Evolutionary conservation across 371 early-diverging fungal genomes (phyloP), one percentile per base, ranked within the genome.

Genomic region (Saksenaea vasiformis): DNA sequence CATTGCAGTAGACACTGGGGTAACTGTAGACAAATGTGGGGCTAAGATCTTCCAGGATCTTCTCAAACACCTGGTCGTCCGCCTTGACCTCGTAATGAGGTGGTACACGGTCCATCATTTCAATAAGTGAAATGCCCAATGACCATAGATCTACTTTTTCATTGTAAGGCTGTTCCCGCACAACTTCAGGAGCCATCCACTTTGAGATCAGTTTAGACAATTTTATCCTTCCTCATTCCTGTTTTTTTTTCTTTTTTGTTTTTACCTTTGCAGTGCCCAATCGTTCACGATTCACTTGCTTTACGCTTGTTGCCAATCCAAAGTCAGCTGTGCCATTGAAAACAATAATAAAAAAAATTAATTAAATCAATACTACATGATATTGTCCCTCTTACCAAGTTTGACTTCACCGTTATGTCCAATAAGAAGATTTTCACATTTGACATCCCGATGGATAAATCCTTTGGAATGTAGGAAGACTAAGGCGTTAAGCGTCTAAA

Each of bases 101-200:
- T 1, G 82, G 82, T 15, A 82, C 82, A 60, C 82, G 77, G 54
- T 82, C 82, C 79, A 82, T 79, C 82, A 82, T 82, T 63, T 82
- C 82, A 62, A 82, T 82, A 14, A 82, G 22, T 27, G 82, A 76
- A 35, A 82, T 78, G 1, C 82, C 82, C 19, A 82, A 60, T 9
- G 79, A 79, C 82, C 82, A 82, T 15, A 82, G 27, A 54, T 82
- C 82, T 9, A 77, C 72, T 58, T 77, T 82, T 68, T 76, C 78
- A 56, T 69, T 65, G 61, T 82, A 82, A 14, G 56, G 15, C 4
- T 64, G 27, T 67, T 79, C 76, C 41, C 67, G 64, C 38, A 82
- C 74, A 10, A 82, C 82, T 67, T 82, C 82, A 26, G 82, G 82
- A 8, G 82, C 78, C 82, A 82, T 82, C 82, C 82, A 82, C 76